Base-by-base conservation (phyloP, 2,329 filamentous ascomycete genomes). In the Stenocarpella maydis region DNA sequence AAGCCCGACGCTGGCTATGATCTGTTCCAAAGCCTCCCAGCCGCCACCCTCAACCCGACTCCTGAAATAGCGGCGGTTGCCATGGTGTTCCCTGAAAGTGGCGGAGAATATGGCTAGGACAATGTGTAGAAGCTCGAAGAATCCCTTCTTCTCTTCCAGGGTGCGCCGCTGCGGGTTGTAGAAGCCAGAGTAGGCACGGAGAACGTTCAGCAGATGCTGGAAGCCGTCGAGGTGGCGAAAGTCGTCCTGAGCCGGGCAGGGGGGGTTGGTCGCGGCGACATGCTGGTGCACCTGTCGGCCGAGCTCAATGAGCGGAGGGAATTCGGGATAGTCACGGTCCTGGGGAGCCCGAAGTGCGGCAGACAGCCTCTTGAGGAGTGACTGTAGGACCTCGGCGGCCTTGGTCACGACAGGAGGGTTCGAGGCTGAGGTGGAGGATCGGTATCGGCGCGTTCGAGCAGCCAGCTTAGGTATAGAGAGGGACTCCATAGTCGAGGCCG, bases 41-140 rank as follows among this genome's bases (percentile, higher is more conserved):
- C 95, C 94, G 68, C 91, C 92, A 26, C 88, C 90, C 69, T 92
- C 88, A 37, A 97, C 89, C 73, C 89, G 86, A 73, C 90, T 90
- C 69, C 89, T 88, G 78, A 98, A 98, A 82, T 95, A 98, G 74
- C 92, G 89, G 76, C 91, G 88, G 80, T 98, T 99, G 24, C 95
- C 95, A 55, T 91, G 86, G 79, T 98, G 94, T 54, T 90, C 89
- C 66, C 89, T 88, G 73, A 99, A 86, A 17, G 90, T 90, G 58
- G 91, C 91, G 1, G 92, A 91, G 34, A 98, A 82, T 17, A 96
- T 88, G 39, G 89, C 89, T 47, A 96, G 83, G n/a, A 92, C 86
- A 10, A 86, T 86, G 75, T 94, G 88, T 21, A 97, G 82, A 21
- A 95, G 82, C 70, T 88, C 86, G 75, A 94, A 92, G 69, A 93